Evolutionary conservation across 306 rosid species (phyloP).

Genomic region (Senna tora): DNA sequence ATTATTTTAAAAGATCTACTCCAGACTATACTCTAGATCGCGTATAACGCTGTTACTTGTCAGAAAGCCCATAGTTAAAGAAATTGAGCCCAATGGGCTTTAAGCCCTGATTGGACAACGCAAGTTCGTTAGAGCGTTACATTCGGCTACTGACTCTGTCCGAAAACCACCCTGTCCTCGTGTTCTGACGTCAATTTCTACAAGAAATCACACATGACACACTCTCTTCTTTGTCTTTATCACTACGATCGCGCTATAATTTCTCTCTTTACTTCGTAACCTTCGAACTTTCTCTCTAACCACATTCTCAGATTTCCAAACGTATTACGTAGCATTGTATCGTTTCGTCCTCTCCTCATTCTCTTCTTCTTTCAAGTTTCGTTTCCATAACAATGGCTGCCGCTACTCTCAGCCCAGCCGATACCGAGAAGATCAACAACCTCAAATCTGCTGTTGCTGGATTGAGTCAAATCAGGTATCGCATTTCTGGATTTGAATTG

Average conservation of each 20-base stretch:
- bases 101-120: constrained; percentile 28
- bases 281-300: not conserved
- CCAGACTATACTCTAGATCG: too few species aligned
- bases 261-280: not conserved
- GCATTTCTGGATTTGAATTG: constrained; percentile 6
- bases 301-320: not conserved
- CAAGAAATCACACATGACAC: constrained; percentile 3
- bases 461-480: constrained; percentile 62
- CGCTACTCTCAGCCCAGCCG: constrained; percentile 51
- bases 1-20: too few species aligned
- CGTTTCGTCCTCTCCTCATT: not conserved
- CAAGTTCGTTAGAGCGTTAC: constrained; percentile 21
- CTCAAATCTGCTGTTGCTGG: constrained; percentile 60
- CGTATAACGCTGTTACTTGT: too few species aligned
- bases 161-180: not conserved
- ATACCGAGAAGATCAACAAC: constrained; percentile 44
- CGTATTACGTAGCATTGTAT: constrained; percentile 3
- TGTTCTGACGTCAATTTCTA: constrained; percentile 18
- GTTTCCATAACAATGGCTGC: constrained; percentile 50
- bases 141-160: constrained; percentile 52
- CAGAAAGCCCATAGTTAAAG: not conserved
- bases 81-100: constrained; percentile 5
- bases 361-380: constrained; percentile 29
- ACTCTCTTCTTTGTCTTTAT: not conserved
- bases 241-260: constrained; percentile 1